Conservation (phyloP, 2,329 filamentous ascomycete species). For the Delphinella strobiligena region DNA sequence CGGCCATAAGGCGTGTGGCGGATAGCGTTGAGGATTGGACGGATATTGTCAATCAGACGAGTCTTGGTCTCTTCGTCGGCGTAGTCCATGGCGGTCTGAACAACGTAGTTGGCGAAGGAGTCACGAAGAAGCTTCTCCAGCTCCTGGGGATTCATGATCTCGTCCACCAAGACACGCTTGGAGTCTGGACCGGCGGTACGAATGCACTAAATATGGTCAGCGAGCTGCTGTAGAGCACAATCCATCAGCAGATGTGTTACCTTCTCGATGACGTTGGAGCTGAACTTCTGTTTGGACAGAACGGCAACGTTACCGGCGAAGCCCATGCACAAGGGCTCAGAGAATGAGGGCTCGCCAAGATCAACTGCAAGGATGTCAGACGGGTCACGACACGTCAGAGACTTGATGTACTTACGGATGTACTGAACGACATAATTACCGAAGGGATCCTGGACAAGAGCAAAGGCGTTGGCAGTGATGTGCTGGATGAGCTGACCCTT, state of each 20-base stretch:
- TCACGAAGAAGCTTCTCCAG: slow-evolving; percentile 84
- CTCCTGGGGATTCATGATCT: slow-evolving; percentile 62
- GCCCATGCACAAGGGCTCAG: slow-evolving; percentile 71
- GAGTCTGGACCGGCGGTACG: slow-evolving; percentile 67
- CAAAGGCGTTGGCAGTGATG: slow-evolving; percentile 80
- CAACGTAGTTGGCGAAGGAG: slow-evolving; percentile 93
- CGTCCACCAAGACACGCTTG: slow-evolving; percentile 71
- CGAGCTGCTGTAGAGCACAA: neutral
- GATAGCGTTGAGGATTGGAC: slow-evolving; percentile 71
- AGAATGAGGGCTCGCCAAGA: slow-evolving; percentile 76
- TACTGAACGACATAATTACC: slow-evolving; percentile 99
- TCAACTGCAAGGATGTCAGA: slow-evolving; percentile 42
- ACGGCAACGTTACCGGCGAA: slow-evolving; percentile 62
- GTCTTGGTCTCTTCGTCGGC: slow-evolving; percentile 61
- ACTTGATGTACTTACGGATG: slow-evolving; percentile 39
- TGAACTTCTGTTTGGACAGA: slow-evolving; percentile 94
- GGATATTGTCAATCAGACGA: slow-evolving; percentile 70
- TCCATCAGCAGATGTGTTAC: neutral
- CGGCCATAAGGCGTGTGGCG: slow-evolving; percentile 89
- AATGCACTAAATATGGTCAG: slow-evolving; percentile 34
- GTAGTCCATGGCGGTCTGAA: slow-evolving; percentile 89
- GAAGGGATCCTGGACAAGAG: slow-evolving; percentile 89
- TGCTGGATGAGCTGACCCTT: slow-evolving; percentile 74
- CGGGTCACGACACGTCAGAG: neutral
- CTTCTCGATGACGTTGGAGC: slow-evolving; percentile 97